phyloP scores from a whole-genome alignment of 441 rosid species.

The Sinapis alba region DNA sequence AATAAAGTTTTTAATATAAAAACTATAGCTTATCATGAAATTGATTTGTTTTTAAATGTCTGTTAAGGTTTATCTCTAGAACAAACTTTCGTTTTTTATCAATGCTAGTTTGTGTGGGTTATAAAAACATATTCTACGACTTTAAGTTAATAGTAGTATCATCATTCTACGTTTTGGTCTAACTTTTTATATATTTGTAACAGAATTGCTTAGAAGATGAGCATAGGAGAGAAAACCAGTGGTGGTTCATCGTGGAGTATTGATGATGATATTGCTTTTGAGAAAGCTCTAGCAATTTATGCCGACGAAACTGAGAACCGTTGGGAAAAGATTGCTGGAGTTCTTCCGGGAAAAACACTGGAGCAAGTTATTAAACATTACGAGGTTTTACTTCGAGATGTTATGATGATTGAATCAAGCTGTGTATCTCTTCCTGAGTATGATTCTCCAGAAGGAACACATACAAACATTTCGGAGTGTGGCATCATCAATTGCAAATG shows the following conservation, averaged over 20 bases:
- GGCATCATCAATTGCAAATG: constrained; percentile 41
- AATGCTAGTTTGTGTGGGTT: neutral
- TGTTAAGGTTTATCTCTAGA: neutral
- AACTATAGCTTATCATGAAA: neutral
- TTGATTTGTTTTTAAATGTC: neutral
- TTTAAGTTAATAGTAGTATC: neutral
- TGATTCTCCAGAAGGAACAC: constrained; percentile 49
- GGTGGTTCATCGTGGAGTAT: constrained; percentile 56
- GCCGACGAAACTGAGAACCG: constrained; percentile 57
- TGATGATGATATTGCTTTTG: constrained; percentile 85
- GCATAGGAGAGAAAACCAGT: constrained; percentile 52
- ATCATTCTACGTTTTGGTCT: constrained; percentile 1
- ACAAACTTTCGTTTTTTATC: neutral
- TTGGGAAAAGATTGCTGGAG: constrained; percentile 75
- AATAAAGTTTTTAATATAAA: neutral
- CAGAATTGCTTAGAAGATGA: constrained; percentile 45
- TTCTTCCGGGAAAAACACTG: constrained; percentile 69
- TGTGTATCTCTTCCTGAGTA: constrained; percentile 71
- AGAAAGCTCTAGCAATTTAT: constrained; percentile 74
- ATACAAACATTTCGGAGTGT: constrained; percentile 44
- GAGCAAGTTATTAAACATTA: constrained; percentile 71
- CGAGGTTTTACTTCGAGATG: constrained; percentile 64
- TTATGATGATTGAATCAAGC: constrained; percentile 74
- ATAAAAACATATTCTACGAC: neutral
- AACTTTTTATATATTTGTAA: neutral